Conservation (phyloP, 164 flowering plant genomes). For the Stephania japonica region DNA sequence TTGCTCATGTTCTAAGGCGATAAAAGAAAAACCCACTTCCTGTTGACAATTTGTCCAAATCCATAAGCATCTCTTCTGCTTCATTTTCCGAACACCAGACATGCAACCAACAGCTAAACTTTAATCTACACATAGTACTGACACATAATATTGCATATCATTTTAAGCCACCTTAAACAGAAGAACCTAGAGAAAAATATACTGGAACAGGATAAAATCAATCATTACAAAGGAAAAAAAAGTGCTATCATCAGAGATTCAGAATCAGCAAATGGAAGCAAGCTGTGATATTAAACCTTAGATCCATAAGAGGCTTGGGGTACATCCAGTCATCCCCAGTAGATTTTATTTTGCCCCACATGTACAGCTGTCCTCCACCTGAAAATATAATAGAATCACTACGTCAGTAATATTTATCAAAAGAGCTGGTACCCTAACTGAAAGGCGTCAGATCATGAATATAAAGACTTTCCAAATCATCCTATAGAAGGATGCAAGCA, state of each 20-base stretch:
- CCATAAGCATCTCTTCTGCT: not conserved
- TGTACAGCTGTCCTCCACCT: constrained; percentile 97
- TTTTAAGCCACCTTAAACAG: not conserved
- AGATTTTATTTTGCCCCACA: constrained; percentile 96
- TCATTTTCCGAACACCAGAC: not conserved
- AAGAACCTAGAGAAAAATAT: not conserved
- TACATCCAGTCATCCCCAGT: constrained; percentile 99
- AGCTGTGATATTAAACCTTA: constrained; percentile 48
- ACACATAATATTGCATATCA: not conserved
- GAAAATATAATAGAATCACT: constrained; percentile 10
- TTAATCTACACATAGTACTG: not conserved
- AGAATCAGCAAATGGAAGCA: constrained; percentile 4
- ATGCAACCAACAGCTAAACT: not conserved
- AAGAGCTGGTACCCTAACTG: not conserved
- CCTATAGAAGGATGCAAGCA: not conserved
- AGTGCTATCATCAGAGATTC: too few species aligned
- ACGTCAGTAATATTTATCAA: not conserved
- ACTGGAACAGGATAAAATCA: not conserved
- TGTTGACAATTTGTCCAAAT: too few species aligned
- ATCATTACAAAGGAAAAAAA: not conserved
- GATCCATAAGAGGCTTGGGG: constrained; percentile 96
- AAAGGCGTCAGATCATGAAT: not conserved
- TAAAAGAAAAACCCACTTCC: too few species aligned
- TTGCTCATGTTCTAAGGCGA: too few species aligned
- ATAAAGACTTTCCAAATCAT: not conserved